Base-by-base conservation (phyloP, 2,329 filamentous ascomycete genomes). In the Colletotrichum navitas region DNA sequence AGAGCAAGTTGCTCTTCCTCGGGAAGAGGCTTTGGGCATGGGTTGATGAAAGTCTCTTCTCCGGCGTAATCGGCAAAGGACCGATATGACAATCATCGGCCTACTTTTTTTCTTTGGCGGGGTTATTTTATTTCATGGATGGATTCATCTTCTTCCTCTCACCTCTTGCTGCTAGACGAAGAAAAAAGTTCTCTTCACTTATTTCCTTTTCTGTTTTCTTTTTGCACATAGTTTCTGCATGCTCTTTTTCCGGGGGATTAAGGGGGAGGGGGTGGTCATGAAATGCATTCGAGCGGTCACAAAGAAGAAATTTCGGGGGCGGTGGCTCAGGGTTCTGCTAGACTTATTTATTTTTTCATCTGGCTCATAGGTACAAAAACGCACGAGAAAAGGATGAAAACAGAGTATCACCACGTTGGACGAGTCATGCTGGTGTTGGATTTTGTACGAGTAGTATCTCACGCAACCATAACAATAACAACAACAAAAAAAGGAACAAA, bases 241-340 rank as follows among this genome's bases (percentile, higher is more conserved):
- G 72, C 58, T 72, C 60, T 64, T 41, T 41, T 63, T 63, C 29
- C 55, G 24, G 61, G 61, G 16, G 52, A 43, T n/a, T 24, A 52
- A 5, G 34, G 34, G 16, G 56, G 29, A 24, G n/a, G 60, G 56
- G 36, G 29, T 36, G 59, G 69, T 12, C n/a, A 66, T 34, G 61
- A 65, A 68, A 65, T 72, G 72, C 69, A 73, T 72, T 73, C 36
- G 45, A 73, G 69, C 68, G 72, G 64, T 69, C 52, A 72, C 61
- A 59, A 60, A 60, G 60, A 67, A 32, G 56, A 52, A 29, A 59
- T 66, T 55, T 11, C 8, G 66, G 54, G 54, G 66, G 56, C 41
- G 39, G 41, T 69, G 66, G 43, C 55, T 65, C 45, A 70, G 56
- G 66, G 36, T 71, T 66, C 47, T 63, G 49, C 66, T 72, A 72